Base-by-base conservation (phyloP, 257 asterid genomes). In the Scutellaria baicalensis region DNA sequence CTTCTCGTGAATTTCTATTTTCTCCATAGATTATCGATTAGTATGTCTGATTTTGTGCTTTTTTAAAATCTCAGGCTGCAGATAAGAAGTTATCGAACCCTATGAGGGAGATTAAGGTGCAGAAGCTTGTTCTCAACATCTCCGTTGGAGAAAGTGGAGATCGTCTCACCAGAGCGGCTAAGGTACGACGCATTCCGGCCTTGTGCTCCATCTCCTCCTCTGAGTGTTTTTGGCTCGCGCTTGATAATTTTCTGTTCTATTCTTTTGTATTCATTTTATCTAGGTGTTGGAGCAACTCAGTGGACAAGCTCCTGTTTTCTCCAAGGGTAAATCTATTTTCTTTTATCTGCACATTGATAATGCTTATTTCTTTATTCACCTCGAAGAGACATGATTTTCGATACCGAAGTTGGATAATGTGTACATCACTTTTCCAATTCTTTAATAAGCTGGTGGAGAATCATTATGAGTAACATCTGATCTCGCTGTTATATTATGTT, bases 111-210 rank as follows among this genome's bases (percentile, higher is more conserved):
- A 80, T 80, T 20, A 80, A 80, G 71, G 84, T 80, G 62, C 84
- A 80, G 81, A 80, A 80, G 79, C 81, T 80, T 13, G 84, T 80
- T 12, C 81, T 80, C 74, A 80, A 80, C 68, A 80, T 80, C 62
- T 80, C 84, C 43, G 84, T 80, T 69, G 84, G 84, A 9, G 84
- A 80, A 52, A 80, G 84, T 31, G 84, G 84, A 44, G 84, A 80
- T 80, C 84, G 84, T 64, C 84, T 80, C 74, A 80, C 84, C 70
- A 80, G 84, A 72, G 84, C 84, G 59, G 72, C 84, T 36, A 80
- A 80, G 82, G 83, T 75, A 59, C 54, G 58, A 2, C 39, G 27
- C 18, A 11, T 54, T 44, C 8, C 13, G 13, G 5, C 59, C 68
- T 66, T 52, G n/a, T 40, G 8, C 31, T 66, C n/a, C 23, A 4